phyloP scores from a whole-genome alignment of 2,329 filamentous ascomycete genomes.

The Penicillium verrucosum region DNA sequence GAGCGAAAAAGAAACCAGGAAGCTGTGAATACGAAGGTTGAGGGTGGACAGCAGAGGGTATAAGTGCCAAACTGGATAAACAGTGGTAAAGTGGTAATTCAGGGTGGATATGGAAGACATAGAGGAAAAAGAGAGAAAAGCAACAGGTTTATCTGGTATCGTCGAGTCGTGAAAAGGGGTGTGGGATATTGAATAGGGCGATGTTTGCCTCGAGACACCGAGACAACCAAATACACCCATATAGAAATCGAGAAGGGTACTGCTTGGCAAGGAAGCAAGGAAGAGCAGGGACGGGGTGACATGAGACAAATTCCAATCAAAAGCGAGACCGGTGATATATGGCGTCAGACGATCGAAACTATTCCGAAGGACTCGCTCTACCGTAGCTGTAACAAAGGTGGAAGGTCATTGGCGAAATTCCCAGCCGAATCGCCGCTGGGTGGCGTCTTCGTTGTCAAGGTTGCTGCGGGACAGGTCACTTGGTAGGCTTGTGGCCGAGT shows the following conservation, averaged over 20 bases:
- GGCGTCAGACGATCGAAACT: background rate
- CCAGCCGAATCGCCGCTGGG: background rate
- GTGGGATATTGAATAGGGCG: background rate
- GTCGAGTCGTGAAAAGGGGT: conserved; percentile 14
- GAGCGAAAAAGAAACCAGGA: background rate
- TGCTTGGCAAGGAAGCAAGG: background rate
- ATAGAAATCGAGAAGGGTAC: background rate
- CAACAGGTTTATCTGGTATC: conserved; percentile 14
- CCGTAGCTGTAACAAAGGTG: background rate
- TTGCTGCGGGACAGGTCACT: background rate
- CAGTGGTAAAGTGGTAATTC: background rate
- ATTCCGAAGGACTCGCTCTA: background rate
- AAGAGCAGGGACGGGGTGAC: background rate
- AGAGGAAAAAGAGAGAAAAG: conserved; percentile 1
- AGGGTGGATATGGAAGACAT: background rate
- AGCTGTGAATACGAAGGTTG: conserved; percentile 1
- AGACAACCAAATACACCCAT: background rate
- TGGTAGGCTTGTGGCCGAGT: background rate
- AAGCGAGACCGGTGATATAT: background rate
- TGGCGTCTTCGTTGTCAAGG: background rate
- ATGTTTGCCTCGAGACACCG: background rate
- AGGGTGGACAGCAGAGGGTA: conserved; percentile 15
- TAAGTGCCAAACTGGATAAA: conserved; percentile 13
- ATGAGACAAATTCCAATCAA: background rate
- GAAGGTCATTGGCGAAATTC: background rate